phyloP scores from a whole-genome alignment of 2,329 filamentous ascomycete genomes.

The Fusarium transvaalense region DNA sequence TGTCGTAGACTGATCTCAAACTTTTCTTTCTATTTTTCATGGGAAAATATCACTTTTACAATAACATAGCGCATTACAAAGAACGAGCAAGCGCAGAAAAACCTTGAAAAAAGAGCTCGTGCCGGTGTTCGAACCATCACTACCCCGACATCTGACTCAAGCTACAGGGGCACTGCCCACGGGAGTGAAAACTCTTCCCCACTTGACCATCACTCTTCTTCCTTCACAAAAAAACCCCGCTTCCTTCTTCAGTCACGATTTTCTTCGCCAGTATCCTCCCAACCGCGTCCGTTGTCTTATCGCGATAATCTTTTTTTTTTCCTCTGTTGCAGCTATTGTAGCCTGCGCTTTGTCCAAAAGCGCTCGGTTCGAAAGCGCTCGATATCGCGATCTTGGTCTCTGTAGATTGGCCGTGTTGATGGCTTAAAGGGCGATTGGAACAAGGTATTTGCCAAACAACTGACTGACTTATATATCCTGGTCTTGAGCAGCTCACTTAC shows the following conservation, averaged over 20 bases:
- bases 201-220: constrained; percentile 49
- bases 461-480: not conserved
- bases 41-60: not conserved
- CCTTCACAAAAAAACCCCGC: constrained; percentile 42
- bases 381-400: constrained; percentile 3
- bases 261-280: constrained; percentile 43
- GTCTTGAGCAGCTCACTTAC: constrained; percentile 4
- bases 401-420: constrained; percentile 20
- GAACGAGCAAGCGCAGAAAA: not conserved
- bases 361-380: not conserved
- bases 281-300: constrained; percentile 36
- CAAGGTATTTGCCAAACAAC: constrained; percentile 4
- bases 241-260: constrained; percentile 39
- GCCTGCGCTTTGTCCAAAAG: not conserved
- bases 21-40: not conserved
- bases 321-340: not conserved
- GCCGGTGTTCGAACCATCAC: constrained; percentile 47
- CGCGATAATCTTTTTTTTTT: constrained; percentile 34
- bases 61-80: no score
- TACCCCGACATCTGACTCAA: constrained; percentile 42
- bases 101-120: constrained; percentile 30
- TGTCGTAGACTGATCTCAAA: not conserved
- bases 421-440: constrained; percentile 30
- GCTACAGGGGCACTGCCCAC: constrained; percentile 9
- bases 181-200: constrained; percentile 46